These are phyloP conservation scores for Heterobasidion occidentale DNA, from an alignment of 1,284 basidiomycete species.

Conservation along the genomic window DNA sequence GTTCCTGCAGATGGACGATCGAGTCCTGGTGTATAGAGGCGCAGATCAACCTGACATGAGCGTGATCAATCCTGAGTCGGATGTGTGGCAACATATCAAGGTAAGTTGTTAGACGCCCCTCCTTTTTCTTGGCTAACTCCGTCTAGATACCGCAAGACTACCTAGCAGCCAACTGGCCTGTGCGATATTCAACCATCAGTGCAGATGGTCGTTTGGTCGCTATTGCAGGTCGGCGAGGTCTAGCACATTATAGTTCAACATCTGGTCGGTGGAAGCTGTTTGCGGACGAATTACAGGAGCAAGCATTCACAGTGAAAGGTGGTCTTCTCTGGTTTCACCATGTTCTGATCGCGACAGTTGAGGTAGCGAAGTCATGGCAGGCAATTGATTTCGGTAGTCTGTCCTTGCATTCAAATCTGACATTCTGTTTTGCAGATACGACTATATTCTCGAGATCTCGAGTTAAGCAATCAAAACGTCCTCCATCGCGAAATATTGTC, in stretches of 20 bases:
- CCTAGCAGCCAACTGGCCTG: conserved; percentile 89
- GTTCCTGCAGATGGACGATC: conserved; percentile 93
- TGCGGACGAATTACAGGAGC: conserved; percentile 78
- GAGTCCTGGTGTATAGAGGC: conserved; percentile 92
- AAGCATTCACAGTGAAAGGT: conserved; percentile 83
- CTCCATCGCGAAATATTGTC: conserved; percentile 78
- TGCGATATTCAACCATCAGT: conserved; percentile 89
- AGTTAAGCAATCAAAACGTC: conserved; percentile 81
- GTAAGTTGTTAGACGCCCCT: conserved; percentile 23
- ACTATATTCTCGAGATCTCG: conserved; percentile 91
- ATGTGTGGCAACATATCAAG: conserved; percentile 97
- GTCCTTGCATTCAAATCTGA: conserved; percentile 2
- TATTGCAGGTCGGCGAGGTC: conserved; percentile 84
- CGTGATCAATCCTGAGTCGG: conserved; percentile 97
- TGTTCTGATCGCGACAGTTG: conserved; percentile 87
- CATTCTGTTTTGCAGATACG: conserved; percentile 53
- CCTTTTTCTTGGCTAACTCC: neutral
- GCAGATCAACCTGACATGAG: conserved; percentile 98
- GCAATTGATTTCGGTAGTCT: conserved; percentile 29
- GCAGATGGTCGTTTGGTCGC: conserved; percentile 90
- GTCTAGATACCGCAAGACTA: conserved; percentile 82
- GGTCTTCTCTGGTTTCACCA: conserved; percentile 97
- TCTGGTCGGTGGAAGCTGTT: conserved; percentile 97
- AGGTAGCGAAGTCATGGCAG: conserved; percentile 74
- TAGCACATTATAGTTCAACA: conserved; percentile 90